Evolutionary conservation across 2,329 filamentous ascomycete genomes (phyloP), one percentile per base, ranked within the genome.

Genomic region (Alternaria gaisen): DNA sequence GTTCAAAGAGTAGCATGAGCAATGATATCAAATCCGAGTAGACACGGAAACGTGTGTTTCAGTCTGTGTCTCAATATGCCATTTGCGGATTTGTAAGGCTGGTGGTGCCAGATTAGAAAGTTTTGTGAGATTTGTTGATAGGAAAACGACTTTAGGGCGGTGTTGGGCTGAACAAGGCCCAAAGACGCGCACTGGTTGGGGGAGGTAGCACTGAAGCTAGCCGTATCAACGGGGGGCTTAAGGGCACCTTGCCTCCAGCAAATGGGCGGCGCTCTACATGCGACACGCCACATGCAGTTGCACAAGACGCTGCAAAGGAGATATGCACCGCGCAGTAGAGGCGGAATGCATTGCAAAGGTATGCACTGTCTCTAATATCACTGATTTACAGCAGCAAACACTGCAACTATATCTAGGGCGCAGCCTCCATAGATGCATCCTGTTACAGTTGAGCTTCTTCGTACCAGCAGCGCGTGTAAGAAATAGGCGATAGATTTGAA

Each of bases 1-100:
- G 30, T 80, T 77, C 67, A 76, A 82, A 41, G 79, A 82, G 58
- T 72, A 68, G 52, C n/a, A n/a, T 48, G 26, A 30, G 30, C 20
- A 36, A 36, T 7, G 8, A 50, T 24, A 50, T 26, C 5, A 12
- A 26, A 50, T 12, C n/a, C 6, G 14, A 50, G 3, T 26, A n/a
- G 1, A 18, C 9, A 16, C 30, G 46, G 18, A 50, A 8, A 18
- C 14, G 3, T 50, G 5, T 50, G 20, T 18, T 16, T 26, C 1
- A 14, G n/a, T 16, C 9, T 4, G 0, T 8, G 22, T 8, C 1
- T 7, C 16, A 5, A 34, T 24, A 2, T 14, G 11, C 4, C 12
- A 12, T 7, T 20, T 16, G 46, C 20, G 16, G 4, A 48, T 3
- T 22, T 7, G 2, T 16, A 16, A 5, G 18, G 3, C 30, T 10